Evolutionary conservation across 225 moss, liverwort and hornwort genomes (phyloP).

Genomic region (Pseudisothecium myosuroides): DNA sequence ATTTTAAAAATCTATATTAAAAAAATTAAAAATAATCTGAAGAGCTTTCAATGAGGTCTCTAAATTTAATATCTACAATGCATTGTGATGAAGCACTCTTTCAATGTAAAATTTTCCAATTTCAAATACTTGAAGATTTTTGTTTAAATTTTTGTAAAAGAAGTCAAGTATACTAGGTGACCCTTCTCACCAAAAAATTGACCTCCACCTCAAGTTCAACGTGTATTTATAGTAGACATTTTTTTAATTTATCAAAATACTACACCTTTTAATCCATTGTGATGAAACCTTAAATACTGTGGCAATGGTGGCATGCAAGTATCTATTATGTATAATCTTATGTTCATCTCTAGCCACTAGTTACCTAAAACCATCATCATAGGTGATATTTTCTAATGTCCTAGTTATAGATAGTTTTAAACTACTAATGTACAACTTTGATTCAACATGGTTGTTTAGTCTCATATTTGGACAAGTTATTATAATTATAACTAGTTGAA

Average conservation of each 20-base stretch:
- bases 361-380: neutral
- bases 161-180: no score
- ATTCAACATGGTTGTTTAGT: no score
- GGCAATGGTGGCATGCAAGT: neutral
- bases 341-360: no score
- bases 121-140: neutral
- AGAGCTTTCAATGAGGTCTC: neutral
- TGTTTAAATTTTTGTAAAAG: neutral
- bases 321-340: neutral
- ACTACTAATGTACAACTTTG: no score
- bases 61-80: neutral
- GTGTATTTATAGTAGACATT: neutral
- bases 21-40: neutral
- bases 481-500: no score
- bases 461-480: fast-evolving
- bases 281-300: fast-evolving
- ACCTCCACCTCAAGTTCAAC: neutral
- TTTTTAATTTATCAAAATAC: neutral
- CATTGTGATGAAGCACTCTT: neutral
- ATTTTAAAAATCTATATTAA: neutral
- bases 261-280: neutral
- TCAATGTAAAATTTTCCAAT: neutral
- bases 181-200: neutral
- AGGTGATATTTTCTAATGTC: neutral
- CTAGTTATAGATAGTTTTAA: no score